Evolutionary conservation across 345 rosid genomes (phyloP), one percentile per base, ranked within the genome.

Genomic region (Ceriops zippeliana): DNA sequence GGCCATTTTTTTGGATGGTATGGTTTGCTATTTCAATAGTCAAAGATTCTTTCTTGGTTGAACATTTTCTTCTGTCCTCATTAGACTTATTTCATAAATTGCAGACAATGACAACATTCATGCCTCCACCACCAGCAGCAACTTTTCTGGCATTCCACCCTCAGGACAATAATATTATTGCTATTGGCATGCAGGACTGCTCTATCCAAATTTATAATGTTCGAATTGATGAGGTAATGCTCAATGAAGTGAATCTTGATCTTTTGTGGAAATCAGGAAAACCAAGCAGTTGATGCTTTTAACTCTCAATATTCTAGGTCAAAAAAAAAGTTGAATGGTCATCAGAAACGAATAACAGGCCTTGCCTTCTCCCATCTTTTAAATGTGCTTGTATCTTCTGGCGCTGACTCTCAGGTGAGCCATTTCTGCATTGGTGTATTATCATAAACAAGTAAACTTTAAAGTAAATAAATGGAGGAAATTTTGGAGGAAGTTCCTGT

Each of bases 121-220:
- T 88, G 91, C 78, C 91, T 54, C 89, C 92, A 62, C 98, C 91
- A 16, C 91, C 95, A 16, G 87, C 96, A 28, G 91, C 91, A 53
- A 86, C 98, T 21, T 90, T 84, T 80, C 80, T 92, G 37, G 98
- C 95, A 35, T 90, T 88, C 68, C 82, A 88, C 74, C 98, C 98
- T 66, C 85, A 69, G 70, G 89, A 84, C 76, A 86, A 86, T 85
- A 81, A 76, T 61, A 83, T 84, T 56, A 83, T 90, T 81, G 98
- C 98, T 34, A 88, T 92, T 37, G 98, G 98, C 56, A 88, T 88
- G 96, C 95, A 86, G 24, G 96, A 90, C 66, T 86, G 90, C 11
- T 73, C 95, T 30, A 83, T 92, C 61, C 91, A 81, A 57, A 92
- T 92, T 52, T 92, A 82, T 69, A 79, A 82, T 64, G 87, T 88